Conservation (phyloP, 1,139 yeast genomes). For the Nakaseomyces nivariensis region DNA sequence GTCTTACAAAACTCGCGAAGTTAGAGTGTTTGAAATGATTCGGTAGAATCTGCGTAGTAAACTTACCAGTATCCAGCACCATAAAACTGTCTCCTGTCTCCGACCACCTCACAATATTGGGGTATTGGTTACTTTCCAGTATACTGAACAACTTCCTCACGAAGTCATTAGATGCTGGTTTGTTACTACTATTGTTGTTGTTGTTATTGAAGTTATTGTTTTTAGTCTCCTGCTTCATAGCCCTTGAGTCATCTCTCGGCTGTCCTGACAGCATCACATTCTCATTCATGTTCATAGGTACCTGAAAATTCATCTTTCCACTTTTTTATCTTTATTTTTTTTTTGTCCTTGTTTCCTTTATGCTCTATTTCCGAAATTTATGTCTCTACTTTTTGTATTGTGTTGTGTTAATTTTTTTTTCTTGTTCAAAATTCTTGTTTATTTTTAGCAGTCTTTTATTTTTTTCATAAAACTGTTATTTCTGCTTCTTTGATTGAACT, state of each 20-base stretch:
- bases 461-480: too few relatives aligned
- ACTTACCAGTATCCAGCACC: slow-evolving; percentile 79
- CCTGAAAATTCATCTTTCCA: neutral
- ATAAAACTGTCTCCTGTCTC: slow-evolving; percentile 75
- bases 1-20: slow-evolving; percentile 91
- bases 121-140: slow-evolving; percentile 61
- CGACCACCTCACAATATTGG: slow-evolving; percentile 73
- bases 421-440: too few relatives aligned
- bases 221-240: neutral
- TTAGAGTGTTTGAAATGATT: slow-evolving; percentile 90
- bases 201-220: slow-evolving; percentile 1
- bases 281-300: neutral
- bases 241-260: neutral
- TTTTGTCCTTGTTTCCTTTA: neutral
- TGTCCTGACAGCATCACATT: neutral
- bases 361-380: neutral
- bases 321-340: neutral
- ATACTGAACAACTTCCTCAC: slow-evolving; percentile 5
- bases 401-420: too few relatives aligned
- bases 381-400: too few relatives aligned
- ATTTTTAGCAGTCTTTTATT: too few relatives aligned
- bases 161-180: slow-evolving; percentile 4
- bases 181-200: slow-evolving; percentile 6
- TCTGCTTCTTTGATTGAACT: too few relatives aligned
- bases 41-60: slow-evolving; percentile 75